These are phyloP conservation scores for Fusarium proliferatum DNA, from an alignment of 2,329 filamentous ascomycete genomes.

Conservation along the genomic window DNA sequence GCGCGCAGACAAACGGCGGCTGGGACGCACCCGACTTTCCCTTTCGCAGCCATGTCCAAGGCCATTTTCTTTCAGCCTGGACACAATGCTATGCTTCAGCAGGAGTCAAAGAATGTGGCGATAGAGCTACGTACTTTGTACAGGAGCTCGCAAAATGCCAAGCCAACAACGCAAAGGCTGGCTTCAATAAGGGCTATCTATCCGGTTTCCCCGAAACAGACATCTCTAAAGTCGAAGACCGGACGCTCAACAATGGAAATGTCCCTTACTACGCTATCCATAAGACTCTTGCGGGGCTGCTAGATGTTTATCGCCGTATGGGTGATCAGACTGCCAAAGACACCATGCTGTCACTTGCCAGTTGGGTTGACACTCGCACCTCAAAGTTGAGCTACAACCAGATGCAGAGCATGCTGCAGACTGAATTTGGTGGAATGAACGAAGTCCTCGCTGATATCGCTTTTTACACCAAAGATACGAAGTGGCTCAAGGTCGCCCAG, in stretches of 20 bases:
- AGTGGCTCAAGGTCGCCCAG: conserved; percentile 59
- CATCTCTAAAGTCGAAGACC: conserved; percentile 55
- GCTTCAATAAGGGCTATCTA: conserved; percentile 59
- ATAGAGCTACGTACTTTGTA: conserved; percentile 59
- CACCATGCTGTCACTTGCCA: conserved; percentile 57
- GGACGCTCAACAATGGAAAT: conserved; percentile 60
- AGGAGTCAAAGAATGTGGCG: conserved; percentile 55
- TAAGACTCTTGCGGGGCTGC: conserved; percentile 63
- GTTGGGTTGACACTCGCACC: conserved; percentile 62
- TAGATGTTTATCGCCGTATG: conserved; percentile 61
- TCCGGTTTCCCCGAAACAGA: conserved; percentile 65
- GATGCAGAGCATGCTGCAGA: conserved; percentile 61
- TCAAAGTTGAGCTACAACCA: conserved; percentile 53
- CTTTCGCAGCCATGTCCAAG: conserved; percentile 63
- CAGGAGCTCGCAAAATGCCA: conserved; percentile 63
- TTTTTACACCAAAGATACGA: conserved; percentile 56
- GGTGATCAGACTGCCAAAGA: conserved; percentile 56
- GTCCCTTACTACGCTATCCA: conserved; percentile 67
- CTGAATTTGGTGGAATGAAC: conserved; percentile 66
- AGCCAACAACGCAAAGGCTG: conserved; percentile 58
- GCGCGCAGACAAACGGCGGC: conserved; percentile 58
- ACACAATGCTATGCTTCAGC: conserved; percentile 59
- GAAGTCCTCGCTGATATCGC: conserved; percentile 62
- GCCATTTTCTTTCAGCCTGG: conserved; percentile 63
- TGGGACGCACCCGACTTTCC: conserved; percentile 67